Evolutionary conservation across 2,329 filamentous ascomycete species (phyloP).

Genomic region (Monascus ruber): DNA sequence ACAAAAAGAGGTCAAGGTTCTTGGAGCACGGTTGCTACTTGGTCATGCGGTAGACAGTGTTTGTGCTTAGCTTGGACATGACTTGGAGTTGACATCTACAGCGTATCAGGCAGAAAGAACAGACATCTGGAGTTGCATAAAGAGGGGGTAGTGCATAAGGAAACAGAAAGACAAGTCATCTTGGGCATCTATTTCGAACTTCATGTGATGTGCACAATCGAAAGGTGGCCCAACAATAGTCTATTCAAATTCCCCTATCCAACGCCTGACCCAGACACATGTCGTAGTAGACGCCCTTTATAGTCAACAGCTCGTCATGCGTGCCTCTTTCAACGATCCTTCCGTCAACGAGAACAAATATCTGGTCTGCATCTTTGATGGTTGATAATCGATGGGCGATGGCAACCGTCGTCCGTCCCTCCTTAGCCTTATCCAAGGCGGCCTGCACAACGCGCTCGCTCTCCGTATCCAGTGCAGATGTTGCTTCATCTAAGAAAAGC

Average conservation of each 20-base stretch:
- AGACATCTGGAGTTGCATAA: too few species aligned
- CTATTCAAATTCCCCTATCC: neutral
- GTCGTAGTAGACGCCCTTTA: neutral
- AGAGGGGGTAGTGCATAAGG: too few species aligned
- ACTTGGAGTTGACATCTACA: too few species aligned
- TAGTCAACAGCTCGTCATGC: neutral
- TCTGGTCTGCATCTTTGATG: conserved; percentile 56
- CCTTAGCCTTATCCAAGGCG: conserved; percentile 8
- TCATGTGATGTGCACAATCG: too few species aligned
- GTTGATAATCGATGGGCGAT: conserved; percentile 19
- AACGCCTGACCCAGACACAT: neutral
- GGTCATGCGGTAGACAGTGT: too few species aligned
- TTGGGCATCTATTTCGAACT: too few species aligned
- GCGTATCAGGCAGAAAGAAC: too few species aligned
- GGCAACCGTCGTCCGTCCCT: conserved; percentile 14
- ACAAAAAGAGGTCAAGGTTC: too few species aligned
- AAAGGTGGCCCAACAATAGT: too few species aligned
- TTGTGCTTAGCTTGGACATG: too few species aligned
- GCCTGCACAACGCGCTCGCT: conserved; percentile 31
- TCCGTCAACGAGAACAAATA: conserved; percentile 43
- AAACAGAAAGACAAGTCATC: too few species aligned
- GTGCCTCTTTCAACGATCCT: neutral
- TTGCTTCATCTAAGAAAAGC: conserved; percentile 45
- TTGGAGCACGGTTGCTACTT: too few species aligned
- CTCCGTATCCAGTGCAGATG: conserved; percentile 40